Base-by-base conservation (phyloP, 345 rosid species). In the Pugionium cornutum region DNA sequence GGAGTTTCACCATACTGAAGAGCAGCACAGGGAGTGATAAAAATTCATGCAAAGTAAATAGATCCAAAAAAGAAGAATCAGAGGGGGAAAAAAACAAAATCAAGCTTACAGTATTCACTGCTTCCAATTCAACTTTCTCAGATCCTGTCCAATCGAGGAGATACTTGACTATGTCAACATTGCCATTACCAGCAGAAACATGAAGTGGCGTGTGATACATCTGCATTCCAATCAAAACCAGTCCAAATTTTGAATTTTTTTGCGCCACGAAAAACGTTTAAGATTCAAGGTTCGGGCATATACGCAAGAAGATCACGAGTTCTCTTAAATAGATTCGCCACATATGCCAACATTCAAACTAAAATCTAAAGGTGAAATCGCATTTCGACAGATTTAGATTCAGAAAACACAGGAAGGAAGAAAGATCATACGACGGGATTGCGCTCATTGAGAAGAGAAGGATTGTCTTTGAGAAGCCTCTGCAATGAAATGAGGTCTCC, bases 171-270 rank as follows among this genome's bases (percentile, higher is more conserved):
- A 91, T 79, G 64, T 88, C 89, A 45, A 73, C 86, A 64, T 75
- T 87, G 62, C 89, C 81, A 72, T 91, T 67, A 62, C 96, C 98
- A 49, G 99, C 91, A 61, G 97, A 78, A 40, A 91, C 86, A 82
- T 95, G 99, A 52, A 95, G 87, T 1, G 99, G 99, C 43, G 99
- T 95, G 74, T 95, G 98, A 36, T 89, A 82, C 94, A 95, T 95
- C 99, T 95, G 79, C 78, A 81, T 9, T n/a, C 41, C 41, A 77
- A 69, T 18, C 57, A 45, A 39, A 5, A 39, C 5, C 2, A 39
- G 9, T 39, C 4, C 42, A 39, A 39, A 18, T 18, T 18, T 18
- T 18, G 18, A 18, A 18, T 18, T 18, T 18, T 18, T 18, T 18
- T 18, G 18, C 18, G 18, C 18, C 18, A 18, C 18, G 18, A 18